phyloP scores from a whole-genome alignment of 1,284 basidiomycete genomes.

The Stygiomarasmius scandens region DNA sequence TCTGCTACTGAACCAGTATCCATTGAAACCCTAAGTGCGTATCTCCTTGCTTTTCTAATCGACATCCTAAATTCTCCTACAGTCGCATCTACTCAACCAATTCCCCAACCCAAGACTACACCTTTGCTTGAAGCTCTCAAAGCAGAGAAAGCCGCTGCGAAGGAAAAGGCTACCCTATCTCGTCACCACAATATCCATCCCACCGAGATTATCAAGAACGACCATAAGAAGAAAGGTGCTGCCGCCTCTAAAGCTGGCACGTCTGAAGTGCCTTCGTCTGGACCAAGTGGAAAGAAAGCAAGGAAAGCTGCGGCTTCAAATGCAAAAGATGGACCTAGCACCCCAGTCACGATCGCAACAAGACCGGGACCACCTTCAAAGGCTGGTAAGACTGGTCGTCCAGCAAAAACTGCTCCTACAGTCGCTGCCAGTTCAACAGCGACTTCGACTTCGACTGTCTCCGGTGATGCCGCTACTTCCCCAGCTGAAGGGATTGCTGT shows the following conservation, averaged over 20 bases:
- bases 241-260: conserved; percentile 19
- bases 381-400: conserved; percentile 12
- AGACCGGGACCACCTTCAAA: conserved; percentile 22
- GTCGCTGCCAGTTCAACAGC: not conserved
- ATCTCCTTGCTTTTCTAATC: not conserved
- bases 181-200: conserved; percentile 5
- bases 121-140: conserved; percentile 89
- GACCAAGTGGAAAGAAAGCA: conserved; percentile 41
- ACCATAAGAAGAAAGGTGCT: conserved; percentile 46
- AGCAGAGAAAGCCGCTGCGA: conserved; percentile 73
- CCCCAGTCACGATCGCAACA: conserved; percentile 9
- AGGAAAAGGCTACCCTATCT: conserved; percentile 70
- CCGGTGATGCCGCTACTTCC: conserved; percentile 2
- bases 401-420: not conserved
- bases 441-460: not conserved
- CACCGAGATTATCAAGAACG: conserved; percentile 39
- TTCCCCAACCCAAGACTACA: conserved; percentile 73
- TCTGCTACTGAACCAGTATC: conserved; percentile 59
- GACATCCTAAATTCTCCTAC: not conserved
- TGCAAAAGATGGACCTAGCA: conserved; percentile 13
- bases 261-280: not conserved
- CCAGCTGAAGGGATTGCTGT: not conserved
- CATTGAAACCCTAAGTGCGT: conserved; percentile 66
- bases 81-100: conserved; percentile 64
- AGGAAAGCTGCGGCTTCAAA: conserved; percentile 36